A percentile compares a stretch with the other conserved stretches of the same genome.
Conservation (phyloP, 2,329 filamentous ascomycete species). For the Trichoderma polysporum region DNA sequence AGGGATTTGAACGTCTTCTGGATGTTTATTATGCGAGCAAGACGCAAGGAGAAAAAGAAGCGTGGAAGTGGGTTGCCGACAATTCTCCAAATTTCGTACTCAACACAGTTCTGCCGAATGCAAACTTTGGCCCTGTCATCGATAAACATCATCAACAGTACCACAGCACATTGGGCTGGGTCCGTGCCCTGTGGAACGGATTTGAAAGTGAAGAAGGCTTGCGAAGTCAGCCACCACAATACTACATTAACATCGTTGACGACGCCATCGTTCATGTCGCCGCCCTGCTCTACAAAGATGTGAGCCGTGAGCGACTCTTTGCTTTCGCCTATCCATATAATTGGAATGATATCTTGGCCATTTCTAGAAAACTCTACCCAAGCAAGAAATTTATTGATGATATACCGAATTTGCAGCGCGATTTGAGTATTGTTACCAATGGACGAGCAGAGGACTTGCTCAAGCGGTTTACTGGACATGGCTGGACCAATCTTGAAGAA, state of each 20-base stretch:
- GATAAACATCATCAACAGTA: conserved; percentile 23
- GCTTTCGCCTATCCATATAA: neutral
- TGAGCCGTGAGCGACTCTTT: neutral
- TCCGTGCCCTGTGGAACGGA: neutral
- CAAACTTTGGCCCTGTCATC: conserved; percentile 30
- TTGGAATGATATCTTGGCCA: neutral
- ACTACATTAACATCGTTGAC: neutral
- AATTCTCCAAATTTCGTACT: conserved; percentile 31
- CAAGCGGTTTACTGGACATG: conserved; percentile 20
- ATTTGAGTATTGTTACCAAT: conserved; percentile 16
- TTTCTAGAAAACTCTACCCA: neutral
- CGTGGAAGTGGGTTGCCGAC: conserved; percentile 38
- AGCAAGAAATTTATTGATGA: conserved; percentile 21
- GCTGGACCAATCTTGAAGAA: conserved; percentile 25
- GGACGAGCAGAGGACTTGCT: conserved; percentile 26
- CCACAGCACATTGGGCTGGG: neutral
- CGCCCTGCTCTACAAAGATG: neutral
- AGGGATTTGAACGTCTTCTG: conserved; percentile 25
- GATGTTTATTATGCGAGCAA: conserved; percentile 41
- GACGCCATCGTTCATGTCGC: neutral
- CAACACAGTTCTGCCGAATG: conserved; percentile 34
- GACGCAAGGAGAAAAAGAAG: conserved; percentile 34
- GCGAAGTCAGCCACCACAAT: neutral
- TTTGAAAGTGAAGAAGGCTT: neutral
- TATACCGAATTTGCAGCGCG: neutral